phyloP scores from a whole-genome alignment of 768 basidiomycete genomes.

The Suillus subluteus region DNA sequence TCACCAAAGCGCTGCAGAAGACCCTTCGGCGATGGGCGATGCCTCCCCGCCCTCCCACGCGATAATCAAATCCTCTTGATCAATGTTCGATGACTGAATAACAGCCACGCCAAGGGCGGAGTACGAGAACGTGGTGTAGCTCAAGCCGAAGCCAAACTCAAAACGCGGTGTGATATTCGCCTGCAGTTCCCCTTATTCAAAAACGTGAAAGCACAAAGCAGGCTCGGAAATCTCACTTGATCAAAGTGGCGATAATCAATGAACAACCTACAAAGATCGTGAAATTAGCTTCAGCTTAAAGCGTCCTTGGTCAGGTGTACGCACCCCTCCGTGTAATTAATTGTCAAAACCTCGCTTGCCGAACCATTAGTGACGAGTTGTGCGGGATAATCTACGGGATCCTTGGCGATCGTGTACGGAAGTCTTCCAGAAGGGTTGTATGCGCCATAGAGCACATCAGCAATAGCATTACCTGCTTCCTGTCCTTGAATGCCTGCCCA shows the following conservation, averaged over 20 bases:
- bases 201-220: not conserved
- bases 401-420: slow-evolving; percentile 77
- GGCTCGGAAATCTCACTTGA: slow-evolving; percentile 41
- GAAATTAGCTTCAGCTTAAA: not conserved
- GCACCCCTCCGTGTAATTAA: slow-evolving; percentile 62
- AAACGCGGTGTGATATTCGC: slow-evolving; percentile 70
- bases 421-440: slow-evolving; percentile 71
- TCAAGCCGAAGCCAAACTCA: slow-evolving; percentile 43
- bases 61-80: slow-evolving; percentile 33
- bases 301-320: slow-evolving; percentile 14
- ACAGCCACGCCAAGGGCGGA: slow-evolving; percentile 34
- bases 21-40: slow-evolving; percentile 53
- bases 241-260: slow-evolving; percentile 73
- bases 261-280: slow-evolving; percentile 40
- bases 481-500: slow-evolving; percentile 72
- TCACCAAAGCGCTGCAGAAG: slow-evolving; percentile 59
- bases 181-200: slow-evolving; percentile 37
- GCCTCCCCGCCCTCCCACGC: slow-evolving; percentile 59
- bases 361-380: slow-evolving; percentile 45
- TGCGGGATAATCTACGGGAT: slow-evolving; percentile 60
- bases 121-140: slow-evolving; percentile 49
- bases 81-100: slow-evolving; percentile 40
- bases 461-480: slow-evolving; percentile 70
- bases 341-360: slow-evolving; percentile 42
- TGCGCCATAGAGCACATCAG: slow-evolving; percentile 70